Percentiles rank a stretch among this genome's conserved stretches.
These are phyloP conservation scores for Westerdykella sp. DNA, from an alignment of 2,329 filamentous ascomycete species.

Conservation along the genomic window DNA sequence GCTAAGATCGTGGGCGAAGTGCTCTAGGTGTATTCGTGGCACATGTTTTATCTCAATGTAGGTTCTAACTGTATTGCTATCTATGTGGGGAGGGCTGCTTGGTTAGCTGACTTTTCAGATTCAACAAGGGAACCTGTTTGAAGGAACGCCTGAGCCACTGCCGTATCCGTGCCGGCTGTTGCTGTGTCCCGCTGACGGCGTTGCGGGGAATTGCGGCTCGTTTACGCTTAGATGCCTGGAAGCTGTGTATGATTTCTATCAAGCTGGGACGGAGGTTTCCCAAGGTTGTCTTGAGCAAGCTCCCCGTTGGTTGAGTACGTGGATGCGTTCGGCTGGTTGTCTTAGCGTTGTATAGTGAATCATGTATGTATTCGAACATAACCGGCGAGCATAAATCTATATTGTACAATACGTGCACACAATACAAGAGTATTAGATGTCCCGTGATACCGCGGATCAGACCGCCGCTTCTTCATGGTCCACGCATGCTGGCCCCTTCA, in stretches of 20 bases:
- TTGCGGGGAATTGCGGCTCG: neutral
- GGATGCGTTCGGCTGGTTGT: neutral
- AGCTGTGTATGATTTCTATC: neutral
- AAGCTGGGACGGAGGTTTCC: neutral
- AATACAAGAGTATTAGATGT: slow-evolving; percentile 30
- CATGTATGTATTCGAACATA: slow-evolving; percentile 31
- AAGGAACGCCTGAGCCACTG: neutral
- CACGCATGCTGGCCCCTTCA: slow-evolving; percentile 4
- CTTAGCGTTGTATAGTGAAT: slow-evolving; percentile 10
- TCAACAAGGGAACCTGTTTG: no score
- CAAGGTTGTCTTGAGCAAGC: neutral
- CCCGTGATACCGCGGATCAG: slow-evolving; percentile 9
- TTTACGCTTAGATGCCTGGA: neutral
- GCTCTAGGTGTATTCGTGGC: slow-evolving; percentile 23
- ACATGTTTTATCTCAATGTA: slow-evolving; percentile 13
- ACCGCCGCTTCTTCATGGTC: neutral
- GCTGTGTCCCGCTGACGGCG: neutral
- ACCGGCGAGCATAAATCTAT: slow-evolving; percentile 33
- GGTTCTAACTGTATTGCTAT: slow-evolving; percentile 7
- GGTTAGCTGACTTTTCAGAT: no score
- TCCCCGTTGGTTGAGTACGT: neutral
- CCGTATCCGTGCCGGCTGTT: neutral
- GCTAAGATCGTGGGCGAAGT: slow-evolving; percentile 98
- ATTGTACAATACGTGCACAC: slow-evolving; percentile 39
- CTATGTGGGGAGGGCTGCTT: no score